Evolutionary conservation across 805 yeast genomes (phyloP), one percentile per base, ranked within the genome.

Genomic region (Starmerella khaoyaiensis): DNA sequence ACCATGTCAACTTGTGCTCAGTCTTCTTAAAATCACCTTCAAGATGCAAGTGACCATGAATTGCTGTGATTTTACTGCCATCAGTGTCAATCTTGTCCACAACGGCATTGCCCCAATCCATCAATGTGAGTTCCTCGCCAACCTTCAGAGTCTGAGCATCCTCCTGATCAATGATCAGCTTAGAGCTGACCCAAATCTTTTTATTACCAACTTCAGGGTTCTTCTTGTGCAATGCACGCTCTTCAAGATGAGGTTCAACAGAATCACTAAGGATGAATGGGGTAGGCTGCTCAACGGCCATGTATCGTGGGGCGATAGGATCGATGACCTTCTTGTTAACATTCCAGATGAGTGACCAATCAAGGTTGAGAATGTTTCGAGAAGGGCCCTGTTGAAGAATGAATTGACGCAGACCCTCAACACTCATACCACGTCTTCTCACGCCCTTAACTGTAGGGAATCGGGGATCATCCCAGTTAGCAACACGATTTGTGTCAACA

Each of bases 401-500:
- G 54, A 90, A 90, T 69, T 81, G 80, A 63, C 87, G 75, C 60
- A 90, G 74, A 49, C 97, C 99, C 67, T 90, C 96, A 46, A 90
- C 93, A 27, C 95, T 76, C 99, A 90, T 90, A 68, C 99, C 99
- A 68, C 99, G 80, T 71, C 98, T 78, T 69, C 96, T 82, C 37
- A 87, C 95, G 68, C 99, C 99, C 63, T 97, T 78, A 27, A 90
- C 94, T 32, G 99, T 90, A 51, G 99, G 99, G 83, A 90, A 90
- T 62, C 99, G 74, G 52, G 99, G 98, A 62, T 90, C 99, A 57
- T 90, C 96, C 99, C 99, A 90, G 65, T 83, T 84, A 18, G 71
- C 54, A 41, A 90, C 99, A 52, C 78, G 68, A 29, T 72, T 67
- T 60, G 82, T 79, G 67, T 90, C 97, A 46, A 90, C 98, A 63